These are phyloP conservation scores for Starmerella etchellsii DNA, from an alignment of 805 yeast genomes.

Conservation along the genomic window DNA sequence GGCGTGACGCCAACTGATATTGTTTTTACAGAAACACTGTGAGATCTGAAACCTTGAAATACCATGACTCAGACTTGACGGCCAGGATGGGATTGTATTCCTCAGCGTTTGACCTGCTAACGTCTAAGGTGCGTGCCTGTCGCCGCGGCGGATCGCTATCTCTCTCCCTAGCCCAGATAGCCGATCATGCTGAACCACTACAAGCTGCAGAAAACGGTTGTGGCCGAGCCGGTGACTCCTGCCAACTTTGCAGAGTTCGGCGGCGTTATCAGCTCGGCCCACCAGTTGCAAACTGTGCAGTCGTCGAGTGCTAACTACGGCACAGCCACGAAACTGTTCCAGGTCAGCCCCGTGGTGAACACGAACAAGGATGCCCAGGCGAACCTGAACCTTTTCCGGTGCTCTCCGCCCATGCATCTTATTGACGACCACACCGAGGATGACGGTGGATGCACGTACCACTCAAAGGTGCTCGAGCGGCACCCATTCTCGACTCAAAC, in stretches of 20 bases:
- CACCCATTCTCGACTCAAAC: constrained; percentile 86
- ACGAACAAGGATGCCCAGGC: constrained; percentile 35
- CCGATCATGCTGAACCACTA: constrained; percentile 21
- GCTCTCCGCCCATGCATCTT: constrained; percentile 61
- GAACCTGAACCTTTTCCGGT: constrained; percentile 73
- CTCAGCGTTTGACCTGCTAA: too few species aligned
- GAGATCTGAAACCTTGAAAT: too few species aligned
- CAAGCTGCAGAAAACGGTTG: constrained; percentile 8
- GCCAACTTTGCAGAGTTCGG: constrained; percentile 58
- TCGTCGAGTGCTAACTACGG: constrained; percentile 71
- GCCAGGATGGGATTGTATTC: too few species aligned
- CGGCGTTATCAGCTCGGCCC: constrained; percentile 61
- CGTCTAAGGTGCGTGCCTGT: too few species aligned
- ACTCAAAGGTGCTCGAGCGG: constrained; percentile 64
- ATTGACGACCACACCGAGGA: constrained; percentile 23
- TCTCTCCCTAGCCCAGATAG: too few species aligned
- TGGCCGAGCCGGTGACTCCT: constrained; percentile 54
- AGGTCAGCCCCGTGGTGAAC: constrained; percentile 48
- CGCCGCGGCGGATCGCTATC: too few species aligned
- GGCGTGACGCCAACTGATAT: too few species aligned
- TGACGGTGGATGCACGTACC: constrained; percentile 28
- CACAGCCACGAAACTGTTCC: constrained; percentile 69
- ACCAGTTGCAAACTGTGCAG: constrained; percentile 42
- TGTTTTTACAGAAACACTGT: too few species aligned
- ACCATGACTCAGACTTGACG: too few species aligned